A percentile compares a stretch with the other conserved stretches of the same genome.
phyloP scores from a whole-genome alignment of 2,329 filamentous ascomycete genomes.

The Didymosphaeria variabile region DNA sequence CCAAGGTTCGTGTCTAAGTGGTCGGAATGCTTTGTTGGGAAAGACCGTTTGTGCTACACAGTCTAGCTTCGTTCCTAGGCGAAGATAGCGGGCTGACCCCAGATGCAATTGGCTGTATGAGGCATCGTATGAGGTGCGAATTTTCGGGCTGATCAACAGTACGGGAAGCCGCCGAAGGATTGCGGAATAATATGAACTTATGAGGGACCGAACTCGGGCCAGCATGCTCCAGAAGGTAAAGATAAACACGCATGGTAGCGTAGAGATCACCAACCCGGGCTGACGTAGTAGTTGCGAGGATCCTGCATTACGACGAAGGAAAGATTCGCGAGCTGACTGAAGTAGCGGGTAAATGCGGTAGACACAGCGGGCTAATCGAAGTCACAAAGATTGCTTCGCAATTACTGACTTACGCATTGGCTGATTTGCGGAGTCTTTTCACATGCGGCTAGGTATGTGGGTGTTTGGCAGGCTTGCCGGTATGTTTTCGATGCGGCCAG shows the following conservation, averaged over 20 bases:
- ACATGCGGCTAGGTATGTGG: neutral
- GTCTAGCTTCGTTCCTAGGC: neutral
- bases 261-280: neutral
- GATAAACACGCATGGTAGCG: neutral
- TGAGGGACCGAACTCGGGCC: neutral
- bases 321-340: neutral
- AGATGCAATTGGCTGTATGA: neutral
- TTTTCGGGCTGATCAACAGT: neutral
- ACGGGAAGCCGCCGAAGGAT: neutral
- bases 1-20: neutral
- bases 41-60: neutral
- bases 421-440: neutral
- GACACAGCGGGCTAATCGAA: neutral
- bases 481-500: neutral
- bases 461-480: neutral
- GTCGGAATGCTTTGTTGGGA: neutral
- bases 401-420: neutral
- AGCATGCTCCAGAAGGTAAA: neutral
- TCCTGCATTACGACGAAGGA: neutral
- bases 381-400: neutral
- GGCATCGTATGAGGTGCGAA: neutral
- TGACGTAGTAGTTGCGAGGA: neutral
- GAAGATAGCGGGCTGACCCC: neutral
- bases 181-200: neutral
- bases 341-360: neutral